Evolutionary conservation across 2,329 filamentous ascomycete genomes (phyloP), one percentile per base, ranked within the genome.

Genomic region (Microsporum canis): DNA sequence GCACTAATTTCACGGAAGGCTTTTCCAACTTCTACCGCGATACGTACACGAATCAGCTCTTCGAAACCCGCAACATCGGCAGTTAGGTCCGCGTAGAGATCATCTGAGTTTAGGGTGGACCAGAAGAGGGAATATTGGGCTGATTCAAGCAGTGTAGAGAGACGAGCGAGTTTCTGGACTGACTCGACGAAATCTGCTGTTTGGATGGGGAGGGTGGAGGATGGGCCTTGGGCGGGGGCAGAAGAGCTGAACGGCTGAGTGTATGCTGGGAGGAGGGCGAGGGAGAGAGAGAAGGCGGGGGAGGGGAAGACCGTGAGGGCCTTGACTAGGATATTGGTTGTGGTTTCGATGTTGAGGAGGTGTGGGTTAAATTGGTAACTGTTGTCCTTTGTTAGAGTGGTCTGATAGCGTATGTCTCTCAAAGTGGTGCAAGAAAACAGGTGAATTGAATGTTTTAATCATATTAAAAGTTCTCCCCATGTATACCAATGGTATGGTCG

Each of bases 291-390:
- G 85, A 97, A 99, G 77, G 97, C 91, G 51, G 94, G 86, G 23
- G 89, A 91, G 66, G 94, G 94, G 82, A 99, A 99, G 79, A 96
- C 89, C 68, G 92, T 96, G 74, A 99, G 86, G 68, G 91, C 84
- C 82, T 97, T 99, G 81, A 95, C 91, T 75, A 99, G 90, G 79
- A 97, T 88, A 83, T 97, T 97, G 82, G 94, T 97, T 77, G 94
- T 91, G 72, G 92, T 90, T 78, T 99, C 94, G 73, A 96, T 89
- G 80, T 94, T 92, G 73, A 91, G 86, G 69, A 96, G 89, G 81
- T 97, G 91, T 59, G 94, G 94, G 84, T 99, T 99, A 80, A 99
- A 96, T 80, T 99, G 95, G 83, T 99, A 99, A 67, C 94, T 99
- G 4, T 43, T 43, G n/a, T 6, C 17, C 7, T 43, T 17, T 10